Evolutionary conservation across 2,329 filamentous ascomycete genomes (phyloP), one percentile per base, ranked within the genome.

Genomic region (Talaromyces islandicus): DNA sequence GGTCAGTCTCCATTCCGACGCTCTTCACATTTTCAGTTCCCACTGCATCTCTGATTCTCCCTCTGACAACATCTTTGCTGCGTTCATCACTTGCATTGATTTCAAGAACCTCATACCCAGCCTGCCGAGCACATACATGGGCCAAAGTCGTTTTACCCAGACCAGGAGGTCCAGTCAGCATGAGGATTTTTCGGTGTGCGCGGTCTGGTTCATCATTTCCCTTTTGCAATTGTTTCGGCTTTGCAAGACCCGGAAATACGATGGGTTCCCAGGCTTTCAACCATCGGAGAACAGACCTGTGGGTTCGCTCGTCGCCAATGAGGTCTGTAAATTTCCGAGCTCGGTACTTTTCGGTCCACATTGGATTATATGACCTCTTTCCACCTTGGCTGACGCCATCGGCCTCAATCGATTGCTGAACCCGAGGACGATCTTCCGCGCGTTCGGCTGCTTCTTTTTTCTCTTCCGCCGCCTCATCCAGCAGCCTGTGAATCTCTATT

Each of bases 291-390:
- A 99, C 93, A 62, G 88, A 84, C 62, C 94, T 86, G 73, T 99
- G 95, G 27, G 93, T 97, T 51, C 92, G 83, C 71, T 99, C 94
- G 67, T 99, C 94, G 29, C 95, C 95, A 54, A 96, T 91, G 0
- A 99, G 81, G 67, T 99, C 94, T 67, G 92, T 90, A 68, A 97
- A 99, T 67, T 87, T 93, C 62, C 86, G 86, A 29, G 94, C 94
- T 38, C 94, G 88, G 71, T 99, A 99, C 72, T 99, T 99, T 71
- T 99, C 94, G 0, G 93, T 96, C 94, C 94, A 99, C 70, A 99
- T 75, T 57, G 66, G 69, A 48, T 68, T 68, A 30, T 70, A 63
- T n/a, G 69, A 50, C 56, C 75, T 74, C 35, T 71, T 70, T 52
- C 66, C 64, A 50, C 58, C 66, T 46, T 54, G 69, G 62, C 67